Evolutionary conservation across 352 stramenopile species (phyloP), one percentile per base, ranked within the genome.

Genomic region (Pythium inflatum): DNA sequence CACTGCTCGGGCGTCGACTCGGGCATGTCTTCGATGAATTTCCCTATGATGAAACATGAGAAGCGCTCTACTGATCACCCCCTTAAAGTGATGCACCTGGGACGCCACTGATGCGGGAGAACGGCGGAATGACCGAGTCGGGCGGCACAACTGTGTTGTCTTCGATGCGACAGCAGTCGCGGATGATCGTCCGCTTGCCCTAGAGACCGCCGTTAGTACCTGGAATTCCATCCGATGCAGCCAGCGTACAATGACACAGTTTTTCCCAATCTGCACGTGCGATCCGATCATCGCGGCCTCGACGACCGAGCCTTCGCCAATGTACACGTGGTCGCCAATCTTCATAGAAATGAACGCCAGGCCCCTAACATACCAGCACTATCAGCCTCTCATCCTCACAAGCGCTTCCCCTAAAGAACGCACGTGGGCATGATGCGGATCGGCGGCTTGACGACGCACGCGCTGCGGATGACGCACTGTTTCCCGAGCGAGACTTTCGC

Each of bases 301-400:
- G 24, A 96, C 82, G 28, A 96, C 80, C 16, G 81, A 81, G 43
- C 83, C 74, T 59, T 90, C 78, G 31, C 84, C 83, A 62, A 92
- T 89, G 70, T 91, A 94, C 33, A 93, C 85, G 62, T 92, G 79
- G 73, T 96, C 83, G 9, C 88, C 87, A 31, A 96, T 73, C 68
- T 91, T 93, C 57, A 94, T 86, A 14, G 87, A 86, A 48, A 96
- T 94, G 68, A 94, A 96, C 36, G 83, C 82, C 41, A 96, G 43
- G 2, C 86, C 83, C 11, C 87, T 93, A 41, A 11, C 7, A 36
- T 12, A 57, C 27, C 49, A 57, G 20, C 45, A 31, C 45, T 33
- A 49, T 40, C 14, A 12, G 49, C 14, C 5, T 58, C 28, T n/a
- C n/a, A 31, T 62, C 14, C 4, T 33, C 30, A 62, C 20, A n/a